Conservation (phyloP, 805 yeast genomes). For the Candida methanosorbosa region DNA sequence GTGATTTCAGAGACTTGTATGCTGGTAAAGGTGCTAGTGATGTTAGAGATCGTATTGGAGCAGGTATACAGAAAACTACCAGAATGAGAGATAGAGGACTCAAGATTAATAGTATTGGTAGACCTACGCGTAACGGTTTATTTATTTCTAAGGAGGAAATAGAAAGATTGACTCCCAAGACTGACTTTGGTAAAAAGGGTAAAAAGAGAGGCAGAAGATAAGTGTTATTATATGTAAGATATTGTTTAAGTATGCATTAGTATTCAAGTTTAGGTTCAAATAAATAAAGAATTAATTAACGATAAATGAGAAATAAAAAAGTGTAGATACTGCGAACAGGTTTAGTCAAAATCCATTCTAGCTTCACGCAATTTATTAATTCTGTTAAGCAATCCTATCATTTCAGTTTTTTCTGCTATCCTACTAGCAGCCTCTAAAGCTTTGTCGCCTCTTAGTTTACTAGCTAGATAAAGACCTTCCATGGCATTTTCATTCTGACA, state of each 20-base stretch:
- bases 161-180: constrained; percentile 29
- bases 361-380: constrained; percentile 47
- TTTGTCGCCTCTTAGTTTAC: constrained; percentile 63
- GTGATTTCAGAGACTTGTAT: constrained; percentile 45
- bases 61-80: constrained; percentile 14
- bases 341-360: constrained; percentile 26
- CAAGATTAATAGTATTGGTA: constrained; percentile 68
- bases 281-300: background rate
- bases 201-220: constrained; percentile 1
- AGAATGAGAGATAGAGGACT: constrained; percentile 67
- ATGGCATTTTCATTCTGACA: constrained; percentile 58
- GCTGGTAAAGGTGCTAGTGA: constrained; percentile 39
- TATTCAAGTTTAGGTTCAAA: background rate
- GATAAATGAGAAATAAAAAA: background rate
- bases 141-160: constrained; percentile 62
- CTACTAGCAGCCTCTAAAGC: constrained; percentile 79
- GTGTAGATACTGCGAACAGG: background rate
- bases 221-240: background rate
- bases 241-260: background rate
- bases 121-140: constrained; percentile 70
- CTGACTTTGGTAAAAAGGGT: constrained; percentile 9
- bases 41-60: constrained; percentile 44
- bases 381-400: constrained; percentile 42
- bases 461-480: constrained; percentile 64
- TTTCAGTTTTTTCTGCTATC: constrained; percentile 68